Evolutionary conservation across 2,329 filamentous ascomycete species (phyloP).

Genomic region (Cercospora berteroae): DNA sequence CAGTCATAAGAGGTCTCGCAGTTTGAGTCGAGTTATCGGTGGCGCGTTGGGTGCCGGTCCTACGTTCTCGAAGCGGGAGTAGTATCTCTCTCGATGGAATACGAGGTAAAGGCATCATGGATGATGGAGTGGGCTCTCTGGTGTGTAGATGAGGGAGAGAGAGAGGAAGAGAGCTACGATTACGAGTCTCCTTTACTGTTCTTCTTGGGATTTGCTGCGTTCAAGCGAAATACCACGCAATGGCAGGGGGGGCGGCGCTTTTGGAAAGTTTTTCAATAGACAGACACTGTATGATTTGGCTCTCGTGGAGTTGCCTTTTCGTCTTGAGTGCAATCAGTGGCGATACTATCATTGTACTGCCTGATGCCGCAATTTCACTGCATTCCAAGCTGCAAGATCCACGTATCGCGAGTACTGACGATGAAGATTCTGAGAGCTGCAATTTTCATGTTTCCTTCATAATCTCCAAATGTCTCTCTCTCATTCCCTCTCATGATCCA

Average conservation of each 20-base stretch:
- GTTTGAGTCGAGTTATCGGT: constrained; percentile 29
- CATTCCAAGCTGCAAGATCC: too few relatives aligned
- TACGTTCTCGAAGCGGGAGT: constrained; percentile 32
- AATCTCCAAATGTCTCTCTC: too few relatives aligned
- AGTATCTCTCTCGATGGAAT: background rate
- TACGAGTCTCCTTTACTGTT: background rate
- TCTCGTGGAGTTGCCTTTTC: background rate
- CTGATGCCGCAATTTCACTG: too few relatives aligned
- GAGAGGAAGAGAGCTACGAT: background rate
- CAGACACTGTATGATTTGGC: background rate
- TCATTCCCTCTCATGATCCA: background rate
- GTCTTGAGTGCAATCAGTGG: too few relatives aligned
- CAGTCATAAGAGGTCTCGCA: constrained; percentile 22
- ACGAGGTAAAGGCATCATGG: background rate
- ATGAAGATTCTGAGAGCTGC: too few relatives aligned
- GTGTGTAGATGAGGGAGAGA: too few relatives aligned
- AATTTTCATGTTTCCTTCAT: too few relatives aligned
- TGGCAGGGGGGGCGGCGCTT: background rate
- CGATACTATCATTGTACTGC: too few relatives aligned
- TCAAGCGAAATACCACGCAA: background rate
- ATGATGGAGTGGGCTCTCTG: background rate
- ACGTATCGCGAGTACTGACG: too few relatives aligned
- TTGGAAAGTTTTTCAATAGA: background rate
- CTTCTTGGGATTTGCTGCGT: background rate
- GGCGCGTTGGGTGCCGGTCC: constrained; percentile 33